Base-by-base conservation (phyloP, 1,284 basidiomycete species). In the Tetrapyrgos nigripes region DNA sequence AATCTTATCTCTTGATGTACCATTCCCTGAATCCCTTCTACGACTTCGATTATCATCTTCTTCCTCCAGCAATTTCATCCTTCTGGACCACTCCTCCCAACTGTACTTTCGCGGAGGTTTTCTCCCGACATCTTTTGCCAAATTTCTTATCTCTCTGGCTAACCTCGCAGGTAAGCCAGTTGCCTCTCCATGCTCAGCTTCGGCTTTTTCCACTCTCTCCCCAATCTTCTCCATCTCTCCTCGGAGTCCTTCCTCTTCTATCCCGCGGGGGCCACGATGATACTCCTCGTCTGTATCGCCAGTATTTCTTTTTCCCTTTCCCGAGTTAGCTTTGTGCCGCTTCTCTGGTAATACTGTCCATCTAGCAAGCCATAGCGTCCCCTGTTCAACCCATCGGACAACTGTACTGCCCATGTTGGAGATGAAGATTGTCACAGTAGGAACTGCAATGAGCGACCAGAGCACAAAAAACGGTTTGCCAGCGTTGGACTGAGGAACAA, bases 381-480 rank as follows among this genome's bases (percentile, higher is more conserved):
- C 68, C 13, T 70, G 57, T 53, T 71, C 65, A 11, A 79, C 62
- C 62, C 67, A 68, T 17, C 63, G 61, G 0, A 75, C 66, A 2
- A 78, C 62, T 6, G 75, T 75, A 46, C 76, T 71, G 0, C 73
- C 74, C 61, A 78, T 67, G 37, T 75, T 73, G 17, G 72, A 73
- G 21, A 79, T 76, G 1, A 79, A 59, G 3, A 77, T 70, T 2
- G 76, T 79, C 58, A 79, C 70, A 8, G 74, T 70, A 1, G 76
- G 77, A 3, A 78, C 69, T 3, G 76, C 71, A 21, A 78, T 68
- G 46, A 78, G 64, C 28, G 73, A 74, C 75, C 77, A 78, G 3
- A 77, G 57, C 17, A 79, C 74, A 60, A 78, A 77, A 61, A 79
- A 76, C 1, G 76, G 76, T 53, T 74, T 73, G 1, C 75, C 73